Evolutionary conservation across 176 grass and related monocot species (phyloP), one percentile per base, ranked within the genome.

Genomic region (Juncus inflexus): DNA sequence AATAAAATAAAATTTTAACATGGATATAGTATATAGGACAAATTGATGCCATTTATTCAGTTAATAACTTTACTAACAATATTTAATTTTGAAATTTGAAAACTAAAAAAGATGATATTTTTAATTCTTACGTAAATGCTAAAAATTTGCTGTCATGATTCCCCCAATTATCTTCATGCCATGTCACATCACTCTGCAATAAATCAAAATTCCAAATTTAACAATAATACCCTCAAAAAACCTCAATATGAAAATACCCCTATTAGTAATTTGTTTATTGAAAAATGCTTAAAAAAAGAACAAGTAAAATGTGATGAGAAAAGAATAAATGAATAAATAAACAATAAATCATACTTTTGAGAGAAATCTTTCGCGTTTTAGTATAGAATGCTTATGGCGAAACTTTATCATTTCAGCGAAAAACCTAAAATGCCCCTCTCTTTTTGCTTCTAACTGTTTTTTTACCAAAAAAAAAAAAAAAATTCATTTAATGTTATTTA

Each of bases 331-430:
- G 5, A 37, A 5, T 37, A 43, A 5, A 77, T 52, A 50, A 76
- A 61, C 5, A 54, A 62, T 55, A 69, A 52, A 71, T 77, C 69
- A 61, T 92, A 92, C 85, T 73, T 86, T 91, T n/a, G 50, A 72
- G 74, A 97, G 82, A 84, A 97, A 97, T 75, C 72, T 86, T 12
- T 80, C 77, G 11, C 40, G 80, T 55, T 49, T 72, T 51, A 97
- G 73, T 54, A 92, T 80, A 58, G 89, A 75, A 80, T 86, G 78
- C 40, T 73, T 86, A 52, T 70, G 85, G 55, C 94, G 88, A 70
- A 83, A 97, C 53, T 91, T 89, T 62, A 97, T 90, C 85, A 92
- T 80, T 85, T 99, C 85, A 42, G 80, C 86, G 77, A 99, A 92
- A 81, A 86, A 99, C 58, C 88, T 89, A 70, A 92, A 92, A 81